Conservation (phyloP, 2,329 filamentous ascomycete species). For the Pseudogymnoascus sp. region DNA sequence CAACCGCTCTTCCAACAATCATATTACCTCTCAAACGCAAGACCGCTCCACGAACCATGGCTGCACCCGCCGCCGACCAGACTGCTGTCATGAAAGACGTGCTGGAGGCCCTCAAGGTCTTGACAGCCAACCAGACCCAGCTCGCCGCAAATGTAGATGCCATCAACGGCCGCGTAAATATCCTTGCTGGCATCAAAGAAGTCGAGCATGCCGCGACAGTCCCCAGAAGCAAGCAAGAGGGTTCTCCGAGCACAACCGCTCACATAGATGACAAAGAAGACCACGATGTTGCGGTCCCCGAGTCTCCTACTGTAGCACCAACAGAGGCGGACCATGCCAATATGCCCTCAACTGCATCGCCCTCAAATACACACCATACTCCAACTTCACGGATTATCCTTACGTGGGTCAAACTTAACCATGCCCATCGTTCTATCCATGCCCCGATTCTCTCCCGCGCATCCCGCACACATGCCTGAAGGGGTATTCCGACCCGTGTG, state of each 20-base stretch:
- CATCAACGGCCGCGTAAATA: constrained; percentile 55
- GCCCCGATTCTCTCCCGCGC: not conserved
- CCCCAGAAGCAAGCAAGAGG: not conserved
- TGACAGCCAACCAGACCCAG: constrained; percentile 48
- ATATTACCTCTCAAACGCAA: not conserved
- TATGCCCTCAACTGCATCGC: constrained; percentile 13
- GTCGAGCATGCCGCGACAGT: constrained; percentile 36
- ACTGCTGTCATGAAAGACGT: constrained; percentile 43
- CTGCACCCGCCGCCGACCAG: constrained; percentile 22
- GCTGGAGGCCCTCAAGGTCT: constrained; percentile 44
- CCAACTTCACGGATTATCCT: constrained; percentile 57
- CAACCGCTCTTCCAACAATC: constrained; percentile 13
- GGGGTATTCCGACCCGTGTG: not conserved
- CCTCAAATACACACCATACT: constrained; percentile 24
- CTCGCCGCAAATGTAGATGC: constrained; percentile 50
- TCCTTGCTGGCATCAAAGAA: constrained; percentile 50
- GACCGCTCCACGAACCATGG: constrained; percentile 15
- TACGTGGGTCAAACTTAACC: constrained; percentile 34
- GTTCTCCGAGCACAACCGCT: constrained; percentile 4
- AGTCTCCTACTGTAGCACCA: constrained; percentile 26
- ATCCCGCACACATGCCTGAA: not conserved
- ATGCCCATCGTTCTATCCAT: not conserved
- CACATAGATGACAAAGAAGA: constrained; percentile 13
- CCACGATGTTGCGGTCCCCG: constrained; percentile 23
- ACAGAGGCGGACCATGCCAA: constrained; percentile 17